Conservation (phyloP, 495 filamentous ascomycete species). For the Zalerion maritima region DNA sequence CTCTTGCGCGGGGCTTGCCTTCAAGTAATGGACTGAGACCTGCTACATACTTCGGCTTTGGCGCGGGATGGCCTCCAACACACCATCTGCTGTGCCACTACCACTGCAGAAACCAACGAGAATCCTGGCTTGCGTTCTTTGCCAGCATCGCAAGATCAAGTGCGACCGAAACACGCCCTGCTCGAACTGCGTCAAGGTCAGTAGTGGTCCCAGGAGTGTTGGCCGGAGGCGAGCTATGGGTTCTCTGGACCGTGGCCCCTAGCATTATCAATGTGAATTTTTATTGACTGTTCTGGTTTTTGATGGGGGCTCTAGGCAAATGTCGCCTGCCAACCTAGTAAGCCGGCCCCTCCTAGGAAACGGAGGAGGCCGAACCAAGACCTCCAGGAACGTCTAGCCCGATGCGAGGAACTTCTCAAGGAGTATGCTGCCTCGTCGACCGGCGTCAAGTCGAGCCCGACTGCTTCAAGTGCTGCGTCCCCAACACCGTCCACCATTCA, state of each 20-base stretch:
- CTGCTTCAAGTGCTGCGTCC: constrained; percentile 14
- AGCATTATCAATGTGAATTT: too few species aligned
- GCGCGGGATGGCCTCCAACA: neutral
- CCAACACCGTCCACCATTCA: constrained; percentile 5
- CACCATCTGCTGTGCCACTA: constrained; percentile 1
- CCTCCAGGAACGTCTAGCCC: constrained; percentile 30
- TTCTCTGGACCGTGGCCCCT: too few species aligned
- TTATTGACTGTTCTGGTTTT: too few species aligned
- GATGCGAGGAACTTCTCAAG: constrained; percentile 33
- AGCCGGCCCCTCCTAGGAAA: constrained; percentile 32
- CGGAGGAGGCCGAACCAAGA: constrained; percentile 32
- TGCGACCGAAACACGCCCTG: constrained; percentile 44
- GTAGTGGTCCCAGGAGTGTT: too few species aligned
- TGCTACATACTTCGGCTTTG: too few species aligned
- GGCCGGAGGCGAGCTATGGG: too few species aligned
- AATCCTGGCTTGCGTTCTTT: constrained; percentile 40
- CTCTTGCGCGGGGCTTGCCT: too few species aligned
- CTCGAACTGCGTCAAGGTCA: constrained; percentile 28
- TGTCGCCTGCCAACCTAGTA: constrained; percentile 31
- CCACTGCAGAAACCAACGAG: constrained; percentile 21
- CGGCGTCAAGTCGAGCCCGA: constrained; percentile 10
- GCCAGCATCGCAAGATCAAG: constrained; percentile 44
- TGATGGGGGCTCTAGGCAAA: too few species aligned
- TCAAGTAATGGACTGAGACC: too few species aligned
- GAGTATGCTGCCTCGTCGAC: constrained; percentile 20